Conservation (phyloP, 2,329 filamentous ascomycete species). For the Ambrosiella beaveri region DNA sequence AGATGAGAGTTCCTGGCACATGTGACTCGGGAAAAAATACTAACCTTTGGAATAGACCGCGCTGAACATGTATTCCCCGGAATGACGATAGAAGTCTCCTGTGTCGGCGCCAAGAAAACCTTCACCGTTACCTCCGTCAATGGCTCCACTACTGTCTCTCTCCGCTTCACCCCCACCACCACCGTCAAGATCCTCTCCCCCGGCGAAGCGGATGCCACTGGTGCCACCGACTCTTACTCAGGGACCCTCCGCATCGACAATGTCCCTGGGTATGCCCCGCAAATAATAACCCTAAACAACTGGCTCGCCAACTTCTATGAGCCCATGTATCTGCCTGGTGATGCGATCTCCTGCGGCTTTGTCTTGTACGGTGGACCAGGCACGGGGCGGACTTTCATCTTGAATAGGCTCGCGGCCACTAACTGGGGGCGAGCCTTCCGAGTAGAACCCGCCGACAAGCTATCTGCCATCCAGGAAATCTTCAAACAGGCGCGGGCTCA, state of each 20-base stretch:
- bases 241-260: conserved; percentile 20
- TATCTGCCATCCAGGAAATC: conserved; percentile 41
- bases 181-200: conserved; percentile 23
- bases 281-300: conserved; percentile 48
- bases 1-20: background rate
- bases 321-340: conserved; percentile 18
- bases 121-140: conserved; percentile 9
- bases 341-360: conserved; percentile 36
- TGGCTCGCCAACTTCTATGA: conserved; percentile 41
- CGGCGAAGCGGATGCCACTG: conserved; percentile 14
- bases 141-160: conserved; percentile 12
- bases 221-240: conserved; percentile 14
- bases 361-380: conserved; percentile 68
- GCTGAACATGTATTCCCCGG: conserved; percentile 55
- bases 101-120: conserved; percentile 24
- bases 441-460: conserved; percentile 38
- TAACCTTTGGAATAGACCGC: conserved; percentile 25
- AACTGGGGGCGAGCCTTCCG: conserved; percentile 54
- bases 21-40: background rate
- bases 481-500: conserved; percentile 52
- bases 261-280: conserved; percentile 50
- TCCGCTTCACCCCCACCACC: conserved; percentile 24
- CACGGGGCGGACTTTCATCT: conserved; percentile 65
- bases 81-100: conserved; percentile 43
- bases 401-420: conserved; percentile 48